Percentiles rank a stretch among this genome's conserved stretches.
These are phyloP conservation scores for Fulvia fulva DNA, from an alignment of 2,329 filamentous ascomycete species.

Conservation along the genomic window DNA sequence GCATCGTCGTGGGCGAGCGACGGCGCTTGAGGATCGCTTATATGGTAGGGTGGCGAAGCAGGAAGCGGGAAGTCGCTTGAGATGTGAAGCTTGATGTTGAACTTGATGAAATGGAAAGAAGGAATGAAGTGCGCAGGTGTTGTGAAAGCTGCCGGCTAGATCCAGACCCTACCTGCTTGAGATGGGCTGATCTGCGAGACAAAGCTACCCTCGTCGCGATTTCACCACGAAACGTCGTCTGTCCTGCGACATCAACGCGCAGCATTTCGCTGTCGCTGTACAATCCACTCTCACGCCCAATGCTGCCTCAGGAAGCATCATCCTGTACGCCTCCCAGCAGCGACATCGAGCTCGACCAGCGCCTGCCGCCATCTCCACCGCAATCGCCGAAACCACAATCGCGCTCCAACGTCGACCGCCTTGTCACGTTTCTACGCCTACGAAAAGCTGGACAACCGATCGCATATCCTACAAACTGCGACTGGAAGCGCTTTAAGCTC, in stretches of 20 bases:
- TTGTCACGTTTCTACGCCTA: background rate
- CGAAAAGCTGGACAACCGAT: background rate
- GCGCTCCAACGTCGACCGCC: background rate
- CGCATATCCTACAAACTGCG: background rate
- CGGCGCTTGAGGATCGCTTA: no score
- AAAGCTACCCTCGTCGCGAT: background rate
- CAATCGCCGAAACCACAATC: background rate
- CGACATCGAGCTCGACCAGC: slow-evolving; percentile 3
- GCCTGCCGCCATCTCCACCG: slow-evolving; percentile 7
- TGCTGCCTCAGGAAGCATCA: background rate
- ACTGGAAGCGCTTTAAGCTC: background rate
- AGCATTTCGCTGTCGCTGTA: background rate
- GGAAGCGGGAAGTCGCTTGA: no score
- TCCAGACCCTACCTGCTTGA: no score
- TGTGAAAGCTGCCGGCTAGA: no score
- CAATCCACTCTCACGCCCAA: background rate
- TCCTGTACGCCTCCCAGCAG: slow-evolving; percentile 3
- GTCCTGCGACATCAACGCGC: background rate
- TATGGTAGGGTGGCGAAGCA: no score
- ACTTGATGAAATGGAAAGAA: no score
- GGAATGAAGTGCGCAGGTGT: no score
- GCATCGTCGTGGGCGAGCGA: no score
- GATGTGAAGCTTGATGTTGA: no score
- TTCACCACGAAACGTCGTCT: background rate
- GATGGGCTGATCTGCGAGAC: no score